phyloP scores from a whole-genome alignment of 2,329 filamentous ascomycete genomes.

The Sclerotinia nivalis region DNA sequence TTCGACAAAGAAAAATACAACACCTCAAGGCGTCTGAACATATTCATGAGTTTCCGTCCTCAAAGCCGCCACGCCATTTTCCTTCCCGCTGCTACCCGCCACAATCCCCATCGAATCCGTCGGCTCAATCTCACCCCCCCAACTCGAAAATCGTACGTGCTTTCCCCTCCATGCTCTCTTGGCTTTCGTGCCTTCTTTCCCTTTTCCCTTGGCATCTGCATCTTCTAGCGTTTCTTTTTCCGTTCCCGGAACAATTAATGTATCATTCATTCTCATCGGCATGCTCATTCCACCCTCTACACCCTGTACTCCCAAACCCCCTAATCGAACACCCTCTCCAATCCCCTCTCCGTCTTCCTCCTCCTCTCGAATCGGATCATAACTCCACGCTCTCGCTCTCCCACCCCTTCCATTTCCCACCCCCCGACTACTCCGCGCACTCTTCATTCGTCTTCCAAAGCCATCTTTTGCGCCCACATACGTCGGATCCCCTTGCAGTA shows the following conservation, averaged over 20 bases:
- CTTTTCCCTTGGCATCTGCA: constrained; percentile 7
- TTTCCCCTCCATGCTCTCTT: constrained; percentile 17
- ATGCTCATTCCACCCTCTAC: background rate
- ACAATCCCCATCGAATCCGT: constrained; percentile 5
- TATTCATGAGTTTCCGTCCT: constrained; percentile 14
- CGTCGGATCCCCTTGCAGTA: constrained; percentile 8
- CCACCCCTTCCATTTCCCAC: background rate
- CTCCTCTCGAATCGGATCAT: constrained; percentile 19
- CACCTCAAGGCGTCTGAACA: constrained; percentile 17
- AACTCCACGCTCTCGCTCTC: constrained; percentile 19
- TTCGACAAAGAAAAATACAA: background rate
- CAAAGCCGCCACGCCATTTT: constrained; percentile 11
- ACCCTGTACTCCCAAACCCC: background rate
- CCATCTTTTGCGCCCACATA: constrained; percentile 20
- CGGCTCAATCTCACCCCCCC: constrained; percentile 1
- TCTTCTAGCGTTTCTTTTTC: background rate
- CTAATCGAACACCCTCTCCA: constrained; percentile 1
- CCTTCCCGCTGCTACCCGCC: constrained; percentile 18
- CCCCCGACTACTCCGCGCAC: constrained; percentile 11
- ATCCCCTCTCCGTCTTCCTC: constrained; percentile 12
- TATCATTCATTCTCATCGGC: background rate
- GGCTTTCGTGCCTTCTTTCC: background rate
- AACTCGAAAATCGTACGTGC: constrained; percentile 20
- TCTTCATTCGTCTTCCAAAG: constrained; percentile 23
- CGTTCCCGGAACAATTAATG: background rate